Conservation (phyloP, 2,329 filamentous ascomycete species). For the Alternaria rosae region DNA sequence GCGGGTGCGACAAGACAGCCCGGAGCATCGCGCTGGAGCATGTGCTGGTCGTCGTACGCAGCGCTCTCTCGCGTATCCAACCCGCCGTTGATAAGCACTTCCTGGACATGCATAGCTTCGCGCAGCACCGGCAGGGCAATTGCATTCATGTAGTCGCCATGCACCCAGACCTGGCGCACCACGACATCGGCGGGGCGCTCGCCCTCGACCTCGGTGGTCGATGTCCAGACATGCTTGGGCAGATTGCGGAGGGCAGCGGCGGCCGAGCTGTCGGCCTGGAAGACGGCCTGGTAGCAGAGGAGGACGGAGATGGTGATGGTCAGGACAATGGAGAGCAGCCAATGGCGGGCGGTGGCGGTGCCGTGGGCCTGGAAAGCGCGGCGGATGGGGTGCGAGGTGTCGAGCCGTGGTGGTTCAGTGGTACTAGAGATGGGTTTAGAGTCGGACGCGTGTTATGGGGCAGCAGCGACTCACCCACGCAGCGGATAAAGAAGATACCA, state of each 20-base stretch:
- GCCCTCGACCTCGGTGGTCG: slow-evolving; percentile 69
- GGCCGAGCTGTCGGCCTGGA: slow-evolving; percentile 75
- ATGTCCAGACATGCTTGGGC: slow-evolving; percentile 83
- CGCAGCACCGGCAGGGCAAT: slow-evolving; percentile 70
- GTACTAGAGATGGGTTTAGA: slow-evolving; percentile 62
- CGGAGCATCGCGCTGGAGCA: slow-evolving; percentile 19
- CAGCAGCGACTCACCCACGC: slow-evolving; percentile 66
- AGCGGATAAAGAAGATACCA: slow-evolving; percentile 81
- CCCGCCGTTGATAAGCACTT: slow-evolving; percentile 67
- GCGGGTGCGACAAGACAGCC: slow-evolving; percentile 52
- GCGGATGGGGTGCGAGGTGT: slow-evolving; percentile 70
- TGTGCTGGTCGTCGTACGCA: slow-evolving; percentile 3
- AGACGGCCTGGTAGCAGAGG: slow-evolving; percentile 77
- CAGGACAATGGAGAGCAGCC: slow-evolving; percentile 74
- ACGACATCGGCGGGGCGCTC: slow-evolving; percentile 69
- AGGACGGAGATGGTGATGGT: slow-evolving; percentile 75
- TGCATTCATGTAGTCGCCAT: slow-evolving; percentile 81
- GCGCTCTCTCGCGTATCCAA: slow-evolving; percentile 23
- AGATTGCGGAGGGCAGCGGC: slow-evolving; percentile 75
- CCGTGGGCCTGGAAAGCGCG: slow-evolving; percentile 72
- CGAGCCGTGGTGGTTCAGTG: slow-evolving; percentile 73
- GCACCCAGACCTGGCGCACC: slow-evolving; percentile 83
- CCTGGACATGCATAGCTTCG: slow-evolving; percentile 73
- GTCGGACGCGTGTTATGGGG: not conserved
- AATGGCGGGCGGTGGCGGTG: slow-evolving; percentile 73